Conservation (phyloP, 2,329 filamentous ascomycete species). For the Colletotrichum scovillei region DNA sequence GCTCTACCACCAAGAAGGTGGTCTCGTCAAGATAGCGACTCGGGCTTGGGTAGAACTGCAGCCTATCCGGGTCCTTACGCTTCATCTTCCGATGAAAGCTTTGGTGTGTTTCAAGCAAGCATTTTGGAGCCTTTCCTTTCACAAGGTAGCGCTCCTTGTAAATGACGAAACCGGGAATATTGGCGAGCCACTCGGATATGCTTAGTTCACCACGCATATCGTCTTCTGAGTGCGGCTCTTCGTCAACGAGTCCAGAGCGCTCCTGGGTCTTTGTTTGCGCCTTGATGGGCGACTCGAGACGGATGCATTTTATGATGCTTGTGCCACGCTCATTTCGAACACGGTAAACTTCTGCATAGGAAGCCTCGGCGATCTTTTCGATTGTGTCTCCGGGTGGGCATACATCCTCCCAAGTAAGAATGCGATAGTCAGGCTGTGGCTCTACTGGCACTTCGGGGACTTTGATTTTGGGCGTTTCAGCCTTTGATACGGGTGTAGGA, state of each 20-base stretch:
- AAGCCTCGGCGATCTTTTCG: constrained; percentile 74
- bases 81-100: constrained; percentile 65
- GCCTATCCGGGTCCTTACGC: constrained; percentile 64
- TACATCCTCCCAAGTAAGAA: constrained; percentile 68
- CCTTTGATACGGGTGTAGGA: background rate
- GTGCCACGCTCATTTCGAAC: constrained; percentile 69
- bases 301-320: constrained; percentile 74
- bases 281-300: constrained; percentile 68
- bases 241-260: constrained; percentile 65
- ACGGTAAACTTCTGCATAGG: constrained; percentile 74
- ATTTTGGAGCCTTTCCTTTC: constrained; percentile 63
- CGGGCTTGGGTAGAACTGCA: constrained; percentile 72
- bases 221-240: constrained; percentile 65
- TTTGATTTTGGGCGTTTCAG: background rate
- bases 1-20: constrained; percentile 70
- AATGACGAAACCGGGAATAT: constrained; percentile 73
- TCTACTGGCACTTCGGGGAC: background rate
- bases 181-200: constrained; percentile 73
- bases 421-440: constrained; percentile 47
- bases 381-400: constrained; percentile 65
- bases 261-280: constrained; percentile 68
- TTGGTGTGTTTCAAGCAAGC: constrained; percentile 70
- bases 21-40: constrained; percentile 69
- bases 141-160: constrained; percentile 75
- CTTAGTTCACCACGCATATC: constrained; percentile 69